Conservation (phyloP, 2,329 filamentous ascomycete genomes). For the Aspergillus aculeatus region DNA sequence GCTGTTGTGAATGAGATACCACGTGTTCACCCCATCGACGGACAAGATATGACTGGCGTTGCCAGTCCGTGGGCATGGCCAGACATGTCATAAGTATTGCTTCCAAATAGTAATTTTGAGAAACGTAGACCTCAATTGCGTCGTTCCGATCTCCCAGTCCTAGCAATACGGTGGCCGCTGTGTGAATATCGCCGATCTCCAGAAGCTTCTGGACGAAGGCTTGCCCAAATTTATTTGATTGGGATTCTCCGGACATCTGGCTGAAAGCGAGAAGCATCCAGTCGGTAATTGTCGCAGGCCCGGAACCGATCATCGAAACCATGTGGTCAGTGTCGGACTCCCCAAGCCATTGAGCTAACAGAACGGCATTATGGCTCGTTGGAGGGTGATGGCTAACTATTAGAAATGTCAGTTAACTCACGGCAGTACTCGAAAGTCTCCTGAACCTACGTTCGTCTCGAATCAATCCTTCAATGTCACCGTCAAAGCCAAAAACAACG, state of each 20-base stretch:
- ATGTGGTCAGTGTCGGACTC: conserved; percentile 80
- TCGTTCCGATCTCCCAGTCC: conserved; percentile 91
- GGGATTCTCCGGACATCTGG: conserved; percentile 73
- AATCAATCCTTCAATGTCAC: conserved; percentile 76
- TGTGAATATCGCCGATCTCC: conserved; percentile 86
- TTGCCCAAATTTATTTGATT: conserved; percentile 85
- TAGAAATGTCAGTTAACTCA: conserved; percentile 16
- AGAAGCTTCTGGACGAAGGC: conserved; percentile 88
- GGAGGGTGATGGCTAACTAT: conserved; percentile 66
- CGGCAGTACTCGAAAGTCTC: background rate
- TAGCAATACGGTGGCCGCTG: conserved; percentile 87
- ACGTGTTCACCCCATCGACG: conserved; percentile 95
- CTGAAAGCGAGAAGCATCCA: conserved; percentile 96
- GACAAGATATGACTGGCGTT: conserved; percentile 81
- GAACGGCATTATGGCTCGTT: conserved; percentile 73
- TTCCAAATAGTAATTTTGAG: conserved; percentile 88
- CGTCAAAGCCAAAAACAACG: conserved; percentile 93
- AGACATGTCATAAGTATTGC: conserved; percentile 85
- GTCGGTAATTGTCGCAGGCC: conserved; percentile 88
- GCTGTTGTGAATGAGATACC: conserved; percentile 80
- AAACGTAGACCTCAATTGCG: conserved; percentile 93
- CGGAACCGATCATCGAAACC: conserved; percentile 69
- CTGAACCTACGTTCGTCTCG: conserved; percentile 68
- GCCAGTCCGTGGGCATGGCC: conserved; percentile 82
- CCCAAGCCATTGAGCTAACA: conserved; percentile 90